phyloP scores from a whole-genome alignment of 108 stramenopile species.

The Cyclostephanos invisitatus region DNA sequence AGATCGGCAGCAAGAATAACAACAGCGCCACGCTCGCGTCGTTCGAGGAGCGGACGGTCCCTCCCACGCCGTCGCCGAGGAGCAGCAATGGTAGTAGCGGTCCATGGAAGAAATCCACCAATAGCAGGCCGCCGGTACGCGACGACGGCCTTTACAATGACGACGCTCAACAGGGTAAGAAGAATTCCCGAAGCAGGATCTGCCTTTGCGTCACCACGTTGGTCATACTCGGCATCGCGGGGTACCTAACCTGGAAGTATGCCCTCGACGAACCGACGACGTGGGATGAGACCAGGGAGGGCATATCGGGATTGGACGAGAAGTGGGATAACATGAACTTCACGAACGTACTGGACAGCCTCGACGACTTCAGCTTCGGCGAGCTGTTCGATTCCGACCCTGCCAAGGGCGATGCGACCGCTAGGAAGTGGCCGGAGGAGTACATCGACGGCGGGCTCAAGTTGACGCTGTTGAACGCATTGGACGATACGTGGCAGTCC shows the following conservation, averaged over 20 bases:
- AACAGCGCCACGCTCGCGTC: neutral
- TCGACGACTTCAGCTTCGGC: constrained; percentile 39
- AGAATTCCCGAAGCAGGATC: neutral
- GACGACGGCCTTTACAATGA: neutral
- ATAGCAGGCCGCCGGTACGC: neutral
- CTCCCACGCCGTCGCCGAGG: neutral
- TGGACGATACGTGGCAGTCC: constrained; percentile 65
- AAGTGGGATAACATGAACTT: constrained; percentile 41
- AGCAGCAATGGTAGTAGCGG: too few relatives aligned
- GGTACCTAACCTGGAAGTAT: constrained; percentile 17
- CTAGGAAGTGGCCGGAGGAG: constrained; percentile 48
- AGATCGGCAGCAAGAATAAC: neutral
- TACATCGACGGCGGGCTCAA: constrained; percentile 52
- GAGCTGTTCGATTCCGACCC: constrained; percentile 51
- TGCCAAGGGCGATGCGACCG: constrained; percentile 56
- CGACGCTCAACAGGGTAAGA: neutral
- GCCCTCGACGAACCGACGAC: constrained; percentile 13
- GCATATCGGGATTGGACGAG: constrained; percentile 9
- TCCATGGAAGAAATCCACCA: neutral
- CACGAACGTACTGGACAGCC: constrained; percentile 29
- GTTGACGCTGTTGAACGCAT: constrained; percentile 56
- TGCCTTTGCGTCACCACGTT: neutral
- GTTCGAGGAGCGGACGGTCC: neutral
- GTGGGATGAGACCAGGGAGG: constrained; percentile 19
- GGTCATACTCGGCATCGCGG: constrained; percentile 9